Evolutionary conservation across 129 eudicot species (phyloP).

Genomic region (Arctium minus): DNA sequence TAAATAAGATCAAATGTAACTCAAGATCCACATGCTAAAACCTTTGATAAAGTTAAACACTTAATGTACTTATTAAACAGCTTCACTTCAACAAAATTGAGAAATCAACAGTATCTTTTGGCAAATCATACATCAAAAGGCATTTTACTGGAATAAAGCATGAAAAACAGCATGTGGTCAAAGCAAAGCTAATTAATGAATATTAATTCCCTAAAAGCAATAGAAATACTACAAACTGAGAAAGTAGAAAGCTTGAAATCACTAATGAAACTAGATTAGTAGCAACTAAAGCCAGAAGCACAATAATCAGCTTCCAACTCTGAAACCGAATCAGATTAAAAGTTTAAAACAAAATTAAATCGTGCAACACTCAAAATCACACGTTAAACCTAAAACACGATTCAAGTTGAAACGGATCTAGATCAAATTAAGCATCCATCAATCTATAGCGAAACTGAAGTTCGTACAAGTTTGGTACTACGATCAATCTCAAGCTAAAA

Average conservation of each 20-base stretch:
- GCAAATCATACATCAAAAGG: background rate
- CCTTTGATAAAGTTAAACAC: background rate
- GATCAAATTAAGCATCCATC: background rate
- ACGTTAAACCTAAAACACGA: background rate
- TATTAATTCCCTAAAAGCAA: background rate
- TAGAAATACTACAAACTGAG: background rate
- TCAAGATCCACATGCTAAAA: slow-evolving; percentile 10
- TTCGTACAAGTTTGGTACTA: background rate
- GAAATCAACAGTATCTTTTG: background rate
- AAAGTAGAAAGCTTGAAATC: slow-evolving; percentile 8
- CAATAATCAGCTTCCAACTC: slow-evolving; percentile 1
- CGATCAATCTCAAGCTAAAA: background rate
- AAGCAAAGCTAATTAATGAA: slow-evolving; percentile 6
- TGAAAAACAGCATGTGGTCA: background rate
- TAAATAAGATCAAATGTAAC: slow-evolving; percentile 9
- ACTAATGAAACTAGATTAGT: slow-evolving; percentile 10
- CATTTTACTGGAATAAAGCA: background rate
- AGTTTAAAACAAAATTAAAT: background rate
- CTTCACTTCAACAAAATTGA: background rate
- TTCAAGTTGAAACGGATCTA: slow-evolving; percentile 22
- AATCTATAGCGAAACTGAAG: background rate
- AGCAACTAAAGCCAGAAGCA: background rate
- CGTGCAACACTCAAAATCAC: background rate
- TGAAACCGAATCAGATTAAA: slow-evolving; percentile 7
- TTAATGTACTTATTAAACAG: background rate